Conservation (phyloP, 768 basidiomycete species). For the Auriscalpium vulgare region DNA sequence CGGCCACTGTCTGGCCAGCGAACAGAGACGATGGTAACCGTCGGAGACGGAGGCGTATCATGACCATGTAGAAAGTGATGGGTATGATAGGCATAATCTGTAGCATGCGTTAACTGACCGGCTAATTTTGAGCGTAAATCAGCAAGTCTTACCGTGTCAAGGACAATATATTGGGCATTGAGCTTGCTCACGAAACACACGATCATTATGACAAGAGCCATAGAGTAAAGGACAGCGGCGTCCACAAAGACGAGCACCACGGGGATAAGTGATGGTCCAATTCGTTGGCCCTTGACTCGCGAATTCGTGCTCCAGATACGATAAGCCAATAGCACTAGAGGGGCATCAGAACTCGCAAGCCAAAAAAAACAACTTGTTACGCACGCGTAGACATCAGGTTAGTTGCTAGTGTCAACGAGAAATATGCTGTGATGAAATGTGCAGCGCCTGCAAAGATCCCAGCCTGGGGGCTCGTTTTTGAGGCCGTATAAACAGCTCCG, state of each 20-base stretch:
- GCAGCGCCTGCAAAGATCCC: slow-evolving; percentile 12
- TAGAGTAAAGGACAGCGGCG: slow-evolving; percentile 18
- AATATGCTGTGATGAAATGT: slow-evolving; percentile 20
- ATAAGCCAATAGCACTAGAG: slow-evolving; percentile 18
- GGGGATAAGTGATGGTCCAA: slow-evolving; percentile 8
- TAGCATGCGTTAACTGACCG: no score
- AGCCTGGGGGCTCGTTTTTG: slow-evolving; percentile 2
- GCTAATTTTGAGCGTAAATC: no score
- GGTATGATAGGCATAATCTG: no score
- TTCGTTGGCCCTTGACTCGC: slow-evolving; percentile 2
- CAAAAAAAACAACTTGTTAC: not conserved
- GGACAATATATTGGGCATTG: no score
- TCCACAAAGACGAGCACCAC: slow-evolving; percentile 20
- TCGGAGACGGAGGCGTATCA: no score
- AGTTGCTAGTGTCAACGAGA: slow-evolving; percentile 14
- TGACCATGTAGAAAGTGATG: no score
- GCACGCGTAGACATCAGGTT: slow-evolving; percentile 18
- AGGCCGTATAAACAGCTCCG: slow-evolving; percentile 9
- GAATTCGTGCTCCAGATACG: slow-evolving; percentile 19
- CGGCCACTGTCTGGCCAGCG: no score
- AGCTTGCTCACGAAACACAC: no score
- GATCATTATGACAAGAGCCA: slow-evolving; percentile 4
- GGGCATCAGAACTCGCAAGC: not conserved
- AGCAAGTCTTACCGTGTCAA: no score
- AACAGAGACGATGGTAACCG: no score